Percentiles rank a stretch among this genome's conserved stretches.
phyloP scores from a whole-genome alignment of 257 asterid species.

The Anisodus acutangulus region DNA sequence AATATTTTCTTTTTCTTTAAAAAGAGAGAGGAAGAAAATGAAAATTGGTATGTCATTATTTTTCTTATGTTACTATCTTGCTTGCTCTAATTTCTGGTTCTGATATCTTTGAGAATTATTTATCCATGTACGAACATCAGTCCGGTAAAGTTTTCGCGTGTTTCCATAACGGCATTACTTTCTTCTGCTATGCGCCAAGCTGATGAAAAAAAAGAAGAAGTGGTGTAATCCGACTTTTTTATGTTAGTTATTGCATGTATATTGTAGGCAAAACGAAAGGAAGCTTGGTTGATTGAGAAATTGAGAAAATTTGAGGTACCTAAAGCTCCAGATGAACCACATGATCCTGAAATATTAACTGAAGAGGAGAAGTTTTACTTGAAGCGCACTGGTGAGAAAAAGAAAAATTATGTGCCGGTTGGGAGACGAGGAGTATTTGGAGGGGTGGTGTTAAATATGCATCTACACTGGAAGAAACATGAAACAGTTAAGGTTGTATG shows the following conservation, averaged over 20 bases:
- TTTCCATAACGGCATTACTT: neutral
- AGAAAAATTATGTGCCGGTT: conserved; percentile 83
- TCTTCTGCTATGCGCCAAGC: neutral
- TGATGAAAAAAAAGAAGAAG: conserved; percentile 10
- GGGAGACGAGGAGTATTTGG: conserved; percentile 99
- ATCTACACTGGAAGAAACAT: conserved; percentile 95
- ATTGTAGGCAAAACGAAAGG: conserved; percentile 86
- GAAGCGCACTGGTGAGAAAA: conserved; percentile 90
- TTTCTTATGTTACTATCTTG: neutral
- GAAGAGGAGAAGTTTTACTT: conserved; percentile 93
- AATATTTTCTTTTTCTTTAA: neutral
- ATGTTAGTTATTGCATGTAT: neutral
- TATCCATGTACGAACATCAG: neutral
- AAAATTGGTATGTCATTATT: neutral
- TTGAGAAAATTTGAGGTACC: conserved; percentile 77
- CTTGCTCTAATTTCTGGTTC: neutral
- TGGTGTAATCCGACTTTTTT: neutral
- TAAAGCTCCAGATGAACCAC: conserved; percentile 64
- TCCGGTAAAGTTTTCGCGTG: neutral
- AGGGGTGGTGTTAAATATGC: conserved; percentile 97
- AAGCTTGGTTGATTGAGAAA: conserved; percentile 92
- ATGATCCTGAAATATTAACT: conserved; percentile 93
- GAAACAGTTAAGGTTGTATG: conserved; percentile 90
- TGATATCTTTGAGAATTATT: neutral
- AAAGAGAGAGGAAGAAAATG: neutral